Base-by-base conservation (phyloP, 495 filamentous ascomycete genomes). In the Pseudevernia furfuracea region DNA sequence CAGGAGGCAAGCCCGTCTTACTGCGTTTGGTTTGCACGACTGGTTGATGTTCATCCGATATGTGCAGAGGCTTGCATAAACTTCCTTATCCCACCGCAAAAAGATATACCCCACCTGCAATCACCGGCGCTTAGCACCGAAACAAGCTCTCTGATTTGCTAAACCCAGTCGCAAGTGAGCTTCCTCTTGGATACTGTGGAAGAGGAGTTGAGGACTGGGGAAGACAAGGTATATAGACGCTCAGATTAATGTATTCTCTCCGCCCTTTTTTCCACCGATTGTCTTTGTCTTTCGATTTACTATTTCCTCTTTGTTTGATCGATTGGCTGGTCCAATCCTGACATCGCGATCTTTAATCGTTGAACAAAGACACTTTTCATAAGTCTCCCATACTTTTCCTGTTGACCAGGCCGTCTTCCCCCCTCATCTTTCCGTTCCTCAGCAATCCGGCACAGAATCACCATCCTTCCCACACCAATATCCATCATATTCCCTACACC, bases 241-340 rank as follows among this genome's bases (percentile, higher is more conserved):
- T 34, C 62, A 30, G 43, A 12, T 32, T 38, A 28, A 28, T 44
- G 17, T 57, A 15, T 25, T 30, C 36, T 36, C n/a, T 49, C 32
- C 53, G 25, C 37, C 52, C 32, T 59, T 25, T 23, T 6, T 23
- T 61, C 63, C 52, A 58, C 21, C 52, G 66, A 57, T 66, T 59
- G 67, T 61, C 59, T n/a, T 59, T 30, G n/a, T 55, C 43, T 59
- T 43, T 55, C n/a, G 19, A 28, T 32, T 58, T 55, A 56, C 34
- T 69, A 17, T 34, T 39, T 12, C 36, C 25, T 46, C 39, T 36
- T 34, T 1, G 32, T 57, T 37, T 43, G 39, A 25, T 53, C 39
- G 49, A 67, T 69, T 69, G 68, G 68, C 68, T 62, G 68, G 68
- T 65, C 68, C 68, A 69, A 60, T 65, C 59, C 17, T 41, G 37